Percentiles rank a stretch among this genome's conserved stretches.
phyloP scores from a whole-genome alignment of 2,329 filamentous ascomycete genomes.

The Alternaria burnsii region DNA sequence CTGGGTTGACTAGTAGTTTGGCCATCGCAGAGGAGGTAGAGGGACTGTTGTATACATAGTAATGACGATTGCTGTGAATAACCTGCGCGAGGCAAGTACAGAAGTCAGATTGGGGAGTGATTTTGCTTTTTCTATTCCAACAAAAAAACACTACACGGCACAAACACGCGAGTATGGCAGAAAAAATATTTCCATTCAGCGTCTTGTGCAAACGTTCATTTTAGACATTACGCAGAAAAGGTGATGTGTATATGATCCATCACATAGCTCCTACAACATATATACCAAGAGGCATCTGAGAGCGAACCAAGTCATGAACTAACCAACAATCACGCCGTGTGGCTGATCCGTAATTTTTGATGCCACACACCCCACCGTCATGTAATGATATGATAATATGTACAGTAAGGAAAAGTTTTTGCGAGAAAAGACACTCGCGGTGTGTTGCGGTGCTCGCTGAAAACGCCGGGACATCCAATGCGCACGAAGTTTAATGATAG shows the following conservation, averaged over 20 bases:
- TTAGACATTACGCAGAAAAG: conserved; percentile 17
- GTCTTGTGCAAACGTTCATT: not conserved
- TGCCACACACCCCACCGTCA: conserved; percentile 8
- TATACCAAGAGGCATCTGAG: conserved; percentile 5
- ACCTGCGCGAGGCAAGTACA: not conserved
- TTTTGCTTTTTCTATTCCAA: not conserved
- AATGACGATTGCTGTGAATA: not conserved
- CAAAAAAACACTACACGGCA: not conserved
- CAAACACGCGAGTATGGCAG: not conserved
- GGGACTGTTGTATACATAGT: conserved; percentile 58
- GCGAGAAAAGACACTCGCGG: conserved; percentile 5
- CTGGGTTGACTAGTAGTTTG: conserved; percentile 85
- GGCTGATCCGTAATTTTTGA: conserved; percentile 4
- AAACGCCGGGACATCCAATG: conserved; percentile 13
- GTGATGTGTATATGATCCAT: conserved; percentile 9
- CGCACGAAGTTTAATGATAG: conserved; percentile 1
- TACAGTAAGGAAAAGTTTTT: conserved; percentile 20
- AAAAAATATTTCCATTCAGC: conserved; percentile 8
- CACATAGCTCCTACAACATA: conserved; percentile 8
- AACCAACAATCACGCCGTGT: conserved; percentile 10
- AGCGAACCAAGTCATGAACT: conserved; percentile 28
- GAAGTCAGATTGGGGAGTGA: not conserved
- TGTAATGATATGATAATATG: conserved; percentile 19
- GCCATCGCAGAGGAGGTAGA: conserved; percentile 84
- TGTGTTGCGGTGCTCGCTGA: conserved; percentile 5